Conservation (phyloP, 108 stramenopile genomes). For the Stephanodiscus minutulus region DNA sequence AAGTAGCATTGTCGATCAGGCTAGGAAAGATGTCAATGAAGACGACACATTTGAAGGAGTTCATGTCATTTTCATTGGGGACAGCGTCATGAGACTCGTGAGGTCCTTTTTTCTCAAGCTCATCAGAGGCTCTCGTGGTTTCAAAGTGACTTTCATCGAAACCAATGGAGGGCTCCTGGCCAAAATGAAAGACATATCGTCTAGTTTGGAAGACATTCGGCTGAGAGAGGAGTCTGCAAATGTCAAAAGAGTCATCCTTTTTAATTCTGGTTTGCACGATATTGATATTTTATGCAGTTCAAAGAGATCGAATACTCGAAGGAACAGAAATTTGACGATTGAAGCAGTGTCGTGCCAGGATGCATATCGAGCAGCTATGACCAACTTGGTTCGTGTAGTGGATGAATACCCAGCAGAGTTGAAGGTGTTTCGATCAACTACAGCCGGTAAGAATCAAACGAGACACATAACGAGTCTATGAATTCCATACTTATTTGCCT, state of each 20-base stretch:
- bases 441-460: slow-evolving; percentile 57
- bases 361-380: slow-evolving; percentile 47
- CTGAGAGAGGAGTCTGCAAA: slow-evolving; percentile 13
- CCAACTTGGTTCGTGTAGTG: slow-evolving; percentile 40
- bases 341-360: slow-evolving; percentile 46
- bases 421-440: slow-evolving; percentile 73
- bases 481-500: background rate
- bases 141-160: slow-evolving; percentile 35
- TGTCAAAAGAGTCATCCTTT: slow-evolving; percentile 54
- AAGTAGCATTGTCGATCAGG: slow-evolving; percentile 4
- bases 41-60: slow-evolving; percentile 19
- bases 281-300: slow-evolving; percentile 65
- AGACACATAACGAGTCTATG: background rate
- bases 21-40: background rate
- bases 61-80: slow-evolving; percentile 78
- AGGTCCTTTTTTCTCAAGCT: slow-evolving; percentile 41
- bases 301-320: slow-evolving; percentile 33
- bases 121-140: slow-evolving; percentile 9
- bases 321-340: slow-evolving; percentile 27
- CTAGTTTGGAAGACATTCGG: slow-evolving; percentile 16
- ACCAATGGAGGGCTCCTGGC: slow-evolving; percentile 46
- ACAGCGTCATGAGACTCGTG: slow-evolving; percentile 71
- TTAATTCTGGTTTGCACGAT: slow-evolving; percentile 82
- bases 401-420: slow-evolving; percentile 55
- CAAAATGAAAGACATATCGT: slow-evolving; percentile 28